Percentiles rank a stretch among this genome's conserved stretches.
These are phyloP conservation scores for Diaporthe humulicola DNA, from an alignment of 2,329 filamentous ascomycete species.

Conservation along the genomic window DNA sequence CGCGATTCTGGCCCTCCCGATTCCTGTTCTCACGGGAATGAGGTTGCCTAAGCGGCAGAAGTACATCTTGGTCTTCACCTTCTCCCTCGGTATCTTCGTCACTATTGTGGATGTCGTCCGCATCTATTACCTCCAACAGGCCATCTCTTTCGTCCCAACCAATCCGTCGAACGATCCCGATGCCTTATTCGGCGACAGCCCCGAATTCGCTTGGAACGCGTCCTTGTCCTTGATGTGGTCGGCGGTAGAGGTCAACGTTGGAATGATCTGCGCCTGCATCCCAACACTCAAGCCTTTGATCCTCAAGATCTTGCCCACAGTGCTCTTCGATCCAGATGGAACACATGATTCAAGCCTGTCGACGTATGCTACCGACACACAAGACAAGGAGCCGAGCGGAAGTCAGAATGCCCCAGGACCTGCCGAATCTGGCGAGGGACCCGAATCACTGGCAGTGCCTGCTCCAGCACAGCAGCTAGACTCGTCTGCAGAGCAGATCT, in stretches of 20 bases:
- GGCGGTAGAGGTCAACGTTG: constrained; percentile 89
- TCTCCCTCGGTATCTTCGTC: constrained; percentile 88
- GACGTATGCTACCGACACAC: constrained; percentile 45
- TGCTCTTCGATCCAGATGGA: constrained; percentile 66
- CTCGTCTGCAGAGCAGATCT: constrained; percentile 44
- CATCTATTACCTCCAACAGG: constrained; percentile 89
- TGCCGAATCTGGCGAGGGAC: constrained; percentile 2
- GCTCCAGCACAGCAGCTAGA: constrained; percentile 8
- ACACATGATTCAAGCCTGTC: constrained; percentile 50
- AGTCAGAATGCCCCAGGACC: constrained; percentile 24
- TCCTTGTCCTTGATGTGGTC: constrained; percentile 94
- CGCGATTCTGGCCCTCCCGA: constrained; percentile 86
- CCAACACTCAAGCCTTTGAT: constrained; percentile 91
- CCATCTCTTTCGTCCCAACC: constrained; percentile 62
- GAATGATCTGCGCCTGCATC: constrained; percentile 92
- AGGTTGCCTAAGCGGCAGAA: constrained; percentile 88
- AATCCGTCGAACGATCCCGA: constrained; percentile 52
- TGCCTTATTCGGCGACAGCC: constrained; percentile 64
- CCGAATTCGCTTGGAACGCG: constrained; percentile 78
- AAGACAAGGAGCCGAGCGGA: constrained; percentile 20
- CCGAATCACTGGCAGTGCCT: neutral
- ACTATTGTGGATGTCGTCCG: constrained; percentile 89
- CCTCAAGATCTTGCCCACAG: constrained; percentile 70
- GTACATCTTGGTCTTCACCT: constrained; percentile 87
- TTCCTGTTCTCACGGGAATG: constrained; percentile 90